Percentiles rank a stretch among this genome's conserved stretches.
These are phyloP conservation scores for Volvox carteri DNA, from an alignment of 163 green algal genomes.

Conservation along the genomic window DNA sequence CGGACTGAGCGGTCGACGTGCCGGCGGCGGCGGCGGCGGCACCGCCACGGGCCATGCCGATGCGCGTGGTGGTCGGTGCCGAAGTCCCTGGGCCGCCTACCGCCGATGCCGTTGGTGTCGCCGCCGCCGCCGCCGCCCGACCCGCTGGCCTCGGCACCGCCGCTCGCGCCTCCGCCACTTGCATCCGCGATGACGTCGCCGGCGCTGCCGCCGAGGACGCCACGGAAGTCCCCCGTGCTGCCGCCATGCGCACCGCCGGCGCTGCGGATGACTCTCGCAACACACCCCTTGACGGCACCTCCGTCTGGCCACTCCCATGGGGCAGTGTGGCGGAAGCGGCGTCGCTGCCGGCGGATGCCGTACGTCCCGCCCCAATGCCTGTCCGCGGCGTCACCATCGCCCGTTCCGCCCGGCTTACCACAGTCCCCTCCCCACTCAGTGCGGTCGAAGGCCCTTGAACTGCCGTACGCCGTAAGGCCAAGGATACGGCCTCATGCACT, in stretches of 20 bases:
- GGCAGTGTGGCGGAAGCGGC: no score
- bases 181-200: neutral
- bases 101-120: neutral
- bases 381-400: neutral
- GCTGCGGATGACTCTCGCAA: neutral
- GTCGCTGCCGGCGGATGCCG: neutral
- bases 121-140: neutral
- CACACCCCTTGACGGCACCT: neutral
- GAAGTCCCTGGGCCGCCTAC: neutral
- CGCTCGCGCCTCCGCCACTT: neutral
- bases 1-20: neutral
- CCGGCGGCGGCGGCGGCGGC: neutral
- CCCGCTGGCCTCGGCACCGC: neutral
- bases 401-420: neutral
- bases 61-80: neutral
- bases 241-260: neutral
- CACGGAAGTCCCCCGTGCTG: neutral
- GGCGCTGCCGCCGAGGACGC: neutral
- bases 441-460: neutral
- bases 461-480: no score
- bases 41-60: neutral
- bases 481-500: no score
- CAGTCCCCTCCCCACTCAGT: neutral
- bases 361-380: neutral
- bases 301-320: neutral